These are phyloP conservation scores for Cryphonectria carpinicola DNA, from an alignment of 2,329 filamentous ascomycete genomes.

Conservation along the genomic window DNA sequence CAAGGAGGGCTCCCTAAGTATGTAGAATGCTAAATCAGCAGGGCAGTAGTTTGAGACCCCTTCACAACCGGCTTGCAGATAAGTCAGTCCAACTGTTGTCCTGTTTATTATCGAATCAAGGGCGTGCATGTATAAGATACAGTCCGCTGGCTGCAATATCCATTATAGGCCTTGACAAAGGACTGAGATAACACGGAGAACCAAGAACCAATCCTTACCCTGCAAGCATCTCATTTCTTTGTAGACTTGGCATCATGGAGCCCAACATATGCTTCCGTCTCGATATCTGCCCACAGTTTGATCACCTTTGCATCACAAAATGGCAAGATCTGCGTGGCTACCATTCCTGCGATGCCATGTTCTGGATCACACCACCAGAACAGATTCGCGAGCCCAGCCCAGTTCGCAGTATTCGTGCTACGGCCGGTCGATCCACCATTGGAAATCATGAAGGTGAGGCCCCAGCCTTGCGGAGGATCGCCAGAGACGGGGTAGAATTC, in stretches of 20 bases:
- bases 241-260: conserved; percentile 1
- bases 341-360: conserved; percentile 55
- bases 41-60: not conserved
- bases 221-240: not conserved
- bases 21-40: not conserved
- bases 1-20: not conserved
- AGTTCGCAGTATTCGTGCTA: conserved; percentile 51
- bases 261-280: conserved; percentile 38
- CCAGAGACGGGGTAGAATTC: conserved; percentile 51
- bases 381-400: conserved; percentile 60
- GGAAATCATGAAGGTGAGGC: conserved; percentile 58
- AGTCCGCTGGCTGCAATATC: not conserved
- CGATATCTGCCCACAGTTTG: conserved; percentile 41
- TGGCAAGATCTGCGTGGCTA: conserved; percentile 51
- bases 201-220: not conserved
- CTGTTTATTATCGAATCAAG: not conserved
- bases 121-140: not conserved
- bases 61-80: not conserved
- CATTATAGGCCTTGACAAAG: not conserved
- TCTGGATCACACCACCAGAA: conserved; percentile 65
- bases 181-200: not conserved
- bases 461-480: conserved; percentile 63
- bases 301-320: conserved; percentile 45
- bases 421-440: conserved; percentile 51
- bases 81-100: not conserved